These are phyloP conservation scores for Pythium brassicae DNA, from an alignment of 352 stramenopile genomes.

Conservation along the genomic window DNA sequence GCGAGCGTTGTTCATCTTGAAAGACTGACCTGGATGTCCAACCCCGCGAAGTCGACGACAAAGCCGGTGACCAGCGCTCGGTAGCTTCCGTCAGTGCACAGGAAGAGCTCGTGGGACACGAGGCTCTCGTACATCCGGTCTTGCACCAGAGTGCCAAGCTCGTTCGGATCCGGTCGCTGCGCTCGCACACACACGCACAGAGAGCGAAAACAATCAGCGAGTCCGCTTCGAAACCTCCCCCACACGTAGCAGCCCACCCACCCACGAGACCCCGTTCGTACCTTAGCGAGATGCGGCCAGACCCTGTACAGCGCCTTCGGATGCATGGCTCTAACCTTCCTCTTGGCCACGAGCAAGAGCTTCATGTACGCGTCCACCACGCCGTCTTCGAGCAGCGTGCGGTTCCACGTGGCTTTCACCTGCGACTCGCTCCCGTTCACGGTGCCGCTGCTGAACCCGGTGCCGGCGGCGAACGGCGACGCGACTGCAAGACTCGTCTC, in stretches of 20 bases:
- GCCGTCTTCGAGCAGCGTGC: conserved; percentile 64
- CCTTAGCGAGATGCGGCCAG: conserved; percentile 36
- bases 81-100: conserved; percentile 66
- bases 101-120: conserved; percentile 46
- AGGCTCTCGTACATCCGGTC: conserved; percentile 38
- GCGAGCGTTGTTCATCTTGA: not conserved
- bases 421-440: conserved; percentile 41
- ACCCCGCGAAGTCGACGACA: conserved; percentile 49
- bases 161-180: conserved; percentile 13
- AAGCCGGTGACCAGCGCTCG: conserved; percentile 48
- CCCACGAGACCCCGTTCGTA: not conserved
- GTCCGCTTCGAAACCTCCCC: too few relatives aligned
- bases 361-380: conserved; percentile 58
- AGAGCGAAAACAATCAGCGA: not conserved
- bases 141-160: conserved; percentile 42
- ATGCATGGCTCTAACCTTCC: conserved; percentile 26
- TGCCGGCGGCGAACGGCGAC: conserved; percentile 8
- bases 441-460: conserved; percentile 11
- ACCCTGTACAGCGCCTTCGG: conserved; percentile 58
- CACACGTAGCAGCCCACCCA: not conserved
- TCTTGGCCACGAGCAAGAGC: conserved; percentile 51
- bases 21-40: conserved; percentile 58
- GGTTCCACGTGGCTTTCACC: conserved; percentile 65
- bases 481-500: conserved; percentile 35
- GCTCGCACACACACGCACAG: conserved; percentile 2